These are phyloP conservation scores for Akebia trifoliata DNA, from an alignment of 164 flowering plant genomes.

Conservation along the genomic window DNA sequence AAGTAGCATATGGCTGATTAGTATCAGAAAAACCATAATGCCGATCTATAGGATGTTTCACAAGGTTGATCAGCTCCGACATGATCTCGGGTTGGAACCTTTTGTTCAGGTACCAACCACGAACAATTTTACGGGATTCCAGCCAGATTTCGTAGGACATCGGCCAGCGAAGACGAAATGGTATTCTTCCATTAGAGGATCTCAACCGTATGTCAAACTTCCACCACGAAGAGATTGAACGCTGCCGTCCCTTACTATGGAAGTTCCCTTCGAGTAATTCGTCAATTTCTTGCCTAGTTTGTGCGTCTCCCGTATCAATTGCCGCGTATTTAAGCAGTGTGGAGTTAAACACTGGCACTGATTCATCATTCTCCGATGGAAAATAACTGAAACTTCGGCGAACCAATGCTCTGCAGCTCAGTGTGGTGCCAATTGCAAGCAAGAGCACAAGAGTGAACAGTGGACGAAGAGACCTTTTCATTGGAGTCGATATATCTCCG, in stretches of 20 bases:
- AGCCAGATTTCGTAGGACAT: constrained; percentile 45
- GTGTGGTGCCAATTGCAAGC: constrained; percentile 27
- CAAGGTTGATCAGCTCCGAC: constrained; percentile 38
- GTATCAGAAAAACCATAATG: constrained; percentile 19
- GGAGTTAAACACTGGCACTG: constrained; percentile 34
- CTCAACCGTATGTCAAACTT: constrained; percentile 23
- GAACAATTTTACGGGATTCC: constrained; percentile 41
- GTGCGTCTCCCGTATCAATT: constrained; percentile 42
- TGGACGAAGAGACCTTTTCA: constrained; percentile 48
- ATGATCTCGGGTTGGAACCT: constrained; percentile 49
- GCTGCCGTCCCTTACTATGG: constrained; percentile 25
- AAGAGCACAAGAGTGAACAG: constrained; percentile 41
- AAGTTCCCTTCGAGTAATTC: constrained; percentile 55
- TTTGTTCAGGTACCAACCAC: constrained; percentile 49
- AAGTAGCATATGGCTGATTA: constrained; percentile 36
- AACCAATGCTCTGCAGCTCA: constrained; percentile 30
- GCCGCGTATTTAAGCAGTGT: constrained; percentile 59
- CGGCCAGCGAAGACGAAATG: constrained; percentile 43
- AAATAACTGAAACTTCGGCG: constrained; percentile 14
- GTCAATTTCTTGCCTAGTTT: constrained; percentile 43
- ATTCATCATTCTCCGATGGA: constrained; percentile 8
- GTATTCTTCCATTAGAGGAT: constrained; percentile 25
- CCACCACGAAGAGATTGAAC: constrained; percentile 43
- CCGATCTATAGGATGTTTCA: constrained; percentile 46
- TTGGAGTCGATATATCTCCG: constrained; percentile 12